These are phyloP conservation scores for Fusarium lateritium DNA, from an alignment of 2,329 filamentous ascomycete genomes.

Conservation along the genomic window DNA sequence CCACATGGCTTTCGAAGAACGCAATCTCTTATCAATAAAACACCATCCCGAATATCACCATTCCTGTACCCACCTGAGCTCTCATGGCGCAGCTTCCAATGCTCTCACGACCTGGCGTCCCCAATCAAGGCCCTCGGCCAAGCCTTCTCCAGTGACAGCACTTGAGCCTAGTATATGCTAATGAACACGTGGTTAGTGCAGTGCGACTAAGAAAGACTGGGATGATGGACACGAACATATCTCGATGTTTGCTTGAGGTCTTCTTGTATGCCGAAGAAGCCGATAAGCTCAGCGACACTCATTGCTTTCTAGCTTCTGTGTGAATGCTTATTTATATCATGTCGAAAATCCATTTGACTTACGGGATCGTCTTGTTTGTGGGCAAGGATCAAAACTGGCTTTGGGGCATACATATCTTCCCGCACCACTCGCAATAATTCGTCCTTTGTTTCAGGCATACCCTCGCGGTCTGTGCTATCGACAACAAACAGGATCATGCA, in stretches of 20 bases:
- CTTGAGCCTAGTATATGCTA: not conserved
- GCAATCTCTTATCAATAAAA: not conserved
- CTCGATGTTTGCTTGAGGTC: not conserved
- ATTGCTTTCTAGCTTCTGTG: not conserved
- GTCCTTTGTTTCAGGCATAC: not conserved
- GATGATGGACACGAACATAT: not conserved
- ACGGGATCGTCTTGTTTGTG: slow-evolving; percentile 26
- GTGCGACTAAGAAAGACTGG: fast-evolving
- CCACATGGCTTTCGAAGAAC: not conserved
- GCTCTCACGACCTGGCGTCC: not conserved
- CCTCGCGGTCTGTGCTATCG: not conserved
- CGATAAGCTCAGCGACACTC: not conserved
- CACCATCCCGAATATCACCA: not conserved
- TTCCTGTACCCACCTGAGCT: no score
- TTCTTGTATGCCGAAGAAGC: not conserved
- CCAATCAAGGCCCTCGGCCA: slow-evolving; percentile 3
- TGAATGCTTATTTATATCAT: not conserved
- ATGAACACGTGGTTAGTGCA: not conserved
- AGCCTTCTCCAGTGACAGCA: not conserved
- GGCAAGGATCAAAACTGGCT: slow-evolving; percentile 17
- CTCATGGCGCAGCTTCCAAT: no score
- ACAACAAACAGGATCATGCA: slow-evolving; percentile 7
- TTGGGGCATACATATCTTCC: not conserved
- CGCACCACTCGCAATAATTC: not conserved
- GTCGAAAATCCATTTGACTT: no score